A percentile compares a stretch with the other conserved stretches of the same genome.
Conservation (phyloP, 2,329 filamentous ascomycete species). For the Talaromyces verruculosus region DNA sequence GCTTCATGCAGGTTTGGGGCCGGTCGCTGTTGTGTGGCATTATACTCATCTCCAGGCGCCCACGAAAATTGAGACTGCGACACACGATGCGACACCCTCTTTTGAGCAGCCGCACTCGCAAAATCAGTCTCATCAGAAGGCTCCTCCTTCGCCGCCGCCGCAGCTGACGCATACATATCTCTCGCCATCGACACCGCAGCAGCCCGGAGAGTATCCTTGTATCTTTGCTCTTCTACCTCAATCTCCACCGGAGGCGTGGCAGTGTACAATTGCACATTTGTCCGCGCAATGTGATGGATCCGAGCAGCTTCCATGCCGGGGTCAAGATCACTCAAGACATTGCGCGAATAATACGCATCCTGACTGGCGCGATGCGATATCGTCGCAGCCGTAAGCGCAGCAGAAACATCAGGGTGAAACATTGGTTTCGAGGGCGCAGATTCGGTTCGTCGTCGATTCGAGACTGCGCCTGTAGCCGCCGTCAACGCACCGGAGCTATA, state of each 20-base stretch:
- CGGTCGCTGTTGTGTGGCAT: constrained; percentile 27
- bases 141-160: constrained; percentile 46
- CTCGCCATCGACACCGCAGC: constrained; percentile 88
- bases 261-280: constrained; percentile 76
- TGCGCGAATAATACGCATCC: constrained; percentile 37
- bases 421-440: constrained; percentile 57
- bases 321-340: constrained; percentile 48
- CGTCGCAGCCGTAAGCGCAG: constrained; percentile 70
- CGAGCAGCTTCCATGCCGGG: constrained; percentile 57
- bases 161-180: constrained; percentile 69
- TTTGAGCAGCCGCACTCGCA: constrained; percentile 34
- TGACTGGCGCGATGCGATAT: constrained; percentile 56
- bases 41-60: constrained; percentile 28
- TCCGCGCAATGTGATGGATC: constrained; percentile 63
- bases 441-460: constrained; percentile 61
- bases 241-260: constrained; percentile 69
- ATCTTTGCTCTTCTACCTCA: constrained; percentile 72
- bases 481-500: constrained; percentile 65
- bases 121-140: constrained; percentile 20
- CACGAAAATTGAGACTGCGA: constrained; percentile 35
- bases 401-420: constrained; percentile 50
- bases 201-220: constrained; percentile 70
- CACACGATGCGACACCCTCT: constrained; percentile 33
- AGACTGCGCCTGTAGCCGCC: constrained; percentile 75
- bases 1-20: constrained; percentile 69